phyloP scores from a whole-genome alignment of 331 rosid genomes.

The Telfairia occidentalis region DNA sequence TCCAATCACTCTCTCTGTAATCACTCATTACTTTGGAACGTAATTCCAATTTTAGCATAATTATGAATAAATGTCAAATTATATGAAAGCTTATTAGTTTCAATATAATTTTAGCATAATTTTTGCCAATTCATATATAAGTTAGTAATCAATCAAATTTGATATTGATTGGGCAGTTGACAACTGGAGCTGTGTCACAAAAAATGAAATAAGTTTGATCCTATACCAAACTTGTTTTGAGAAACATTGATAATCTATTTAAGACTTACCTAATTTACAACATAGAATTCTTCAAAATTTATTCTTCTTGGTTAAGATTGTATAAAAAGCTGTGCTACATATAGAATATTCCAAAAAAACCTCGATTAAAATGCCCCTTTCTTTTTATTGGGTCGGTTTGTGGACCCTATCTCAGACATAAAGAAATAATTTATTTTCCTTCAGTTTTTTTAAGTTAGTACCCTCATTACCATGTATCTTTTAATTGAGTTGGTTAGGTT shows the following conservation, averaged over 20 bases:
- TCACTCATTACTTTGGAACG: no score
- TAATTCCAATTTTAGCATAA: no score
- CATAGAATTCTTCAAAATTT: not conserved
- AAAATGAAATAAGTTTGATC: not conserved
- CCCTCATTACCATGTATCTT: not conserved
- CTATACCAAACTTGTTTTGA: not conserved
- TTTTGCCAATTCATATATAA: no score
- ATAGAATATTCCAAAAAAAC: not conserved
- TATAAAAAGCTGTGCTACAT: not conserved
- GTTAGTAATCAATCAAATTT: no score
- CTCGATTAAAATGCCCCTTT: not conserved
- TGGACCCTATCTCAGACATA: not conserved
- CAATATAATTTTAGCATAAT: no score
- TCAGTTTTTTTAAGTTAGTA: not conserved
- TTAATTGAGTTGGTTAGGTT: slow-evolving; percentile 1
- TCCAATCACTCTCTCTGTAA: no score
- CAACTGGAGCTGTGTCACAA: not conserved
- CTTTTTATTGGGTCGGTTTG: not conserved
- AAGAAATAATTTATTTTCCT: not conserved
- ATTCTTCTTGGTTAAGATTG: not conserved
- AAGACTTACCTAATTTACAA: not conserved
- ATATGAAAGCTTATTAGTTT: no score
- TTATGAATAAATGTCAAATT: no score
- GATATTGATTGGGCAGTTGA: not conserved
- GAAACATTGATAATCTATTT: not conserved